Evolutionary conservation across 2,329 filamentous ascomycete genomes (phyloP), one percentile per base, ranked within the genome.

Genomic region (Emydomyces testavorans): DNA sequence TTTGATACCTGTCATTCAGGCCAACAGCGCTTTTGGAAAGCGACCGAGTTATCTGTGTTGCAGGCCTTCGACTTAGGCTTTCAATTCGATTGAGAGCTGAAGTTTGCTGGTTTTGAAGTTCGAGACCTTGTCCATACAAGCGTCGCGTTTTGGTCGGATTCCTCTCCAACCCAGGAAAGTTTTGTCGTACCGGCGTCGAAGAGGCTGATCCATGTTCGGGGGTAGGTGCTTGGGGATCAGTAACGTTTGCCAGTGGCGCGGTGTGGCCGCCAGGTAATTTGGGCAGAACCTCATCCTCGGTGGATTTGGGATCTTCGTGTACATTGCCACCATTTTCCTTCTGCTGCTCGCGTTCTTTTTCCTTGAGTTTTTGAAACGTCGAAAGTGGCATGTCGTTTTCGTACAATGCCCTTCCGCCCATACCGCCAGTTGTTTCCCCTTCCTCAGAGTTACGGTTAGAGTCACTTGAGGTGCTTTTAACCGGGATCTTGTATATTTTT

Each of bases 401-500:
- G 60, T 95, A 96, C 1, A 94, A 65, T 0, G 80, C 75, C 54
- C 78, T 81, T 20, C 76, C 84, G 38, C 72, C 69, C 72, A 85
- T 77, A 38, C 73, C 75, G 16, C 71, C 69, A 13, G 58, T 31
- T 24, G 18, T 6, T 35, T 13, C 21, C 10, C 11, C 35, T 24
- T 47, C 65, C 10, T 55, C 52, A 34, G 56, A 71, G 28, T 71
- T 69, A 2, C 71, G 72, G 6, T 56, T 58, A 34, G 62, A 61
- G 39, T 61, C 66, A 28, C 28, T 54, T 26, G 51, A 50, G 36
- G 63, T 61, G 16, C 65, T 64, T 21, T 73, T 73, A 2, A 71
- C 71, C 0, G 84, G 74, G 54, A 94, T 85, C 64, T 87, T 89
- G 66, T 93, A 96, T 31, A 96, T 82, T 69, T 96, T 96, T 63